phyloP scores from a whole-genome alignment of 148 eudicot species.

The Fagopyrum tataricum region DNA sequence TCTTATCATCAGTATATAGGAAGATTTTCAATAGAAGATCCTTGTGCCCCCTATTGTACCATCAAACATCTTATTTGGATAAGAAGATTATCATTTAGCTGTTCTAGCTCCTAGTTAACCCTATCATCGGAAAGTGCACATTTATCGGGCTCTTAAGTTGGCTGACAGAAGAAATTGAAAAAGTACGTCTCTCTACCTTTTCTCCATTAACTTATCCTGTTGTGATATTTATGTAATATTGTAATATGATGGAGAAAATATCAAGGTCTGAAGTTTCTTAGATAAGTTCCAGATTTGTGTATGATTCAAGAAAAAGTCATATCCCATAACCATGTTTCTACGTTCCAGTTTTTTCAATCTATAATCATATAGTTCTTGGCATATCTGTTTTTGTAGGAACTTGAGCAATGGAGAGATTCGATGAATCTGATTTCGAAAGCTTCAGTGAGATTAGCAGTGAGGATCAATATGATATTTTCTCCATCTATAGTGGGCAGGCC shows the following conservation, averaged over 20 bases:
- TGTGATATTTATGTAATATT: neutral
- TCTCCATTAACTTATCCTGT: neutral
- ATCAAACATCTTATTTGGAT: neutral
- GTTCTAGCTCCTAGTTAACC: neutral
- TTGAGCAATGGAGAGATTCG: conserved; percentile 43
- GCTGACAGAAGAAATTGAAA: neutral
- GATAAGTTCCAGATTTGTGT: neutral
- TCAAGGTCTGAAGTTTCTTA: neutral
- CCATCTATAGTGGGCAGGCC: conserved; percentile 69
- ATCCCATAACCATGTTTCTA: no score
- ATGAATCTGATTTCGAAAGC: conserved; percentile 59
- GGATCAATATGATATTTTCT: conserved; percentile 68
- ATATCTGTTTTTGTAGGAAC: conserved; percentile 15
- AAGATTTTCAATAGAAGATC: neutral
- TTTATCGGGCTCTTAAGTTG: neutral
- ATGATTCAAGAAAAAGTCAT: neutral
- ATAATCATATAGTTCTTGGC: neutral
- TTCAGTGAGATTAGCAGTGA: conserved; percentile 73
- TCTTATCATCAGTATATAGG: conserved; percentile 13
- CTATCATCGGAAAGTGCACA: neutral
- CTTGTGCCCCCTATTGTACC: neutral
- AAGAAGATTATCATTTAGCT: neutral
- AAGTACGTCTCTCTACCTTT: neutral
- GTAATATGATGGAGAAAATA: neutral
- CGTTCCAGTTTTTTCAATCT: neutral